Conservation (phyloP, 2,329 filamentous ascomycete species). For the Myriosclerotinia scirpicola region DNA sequence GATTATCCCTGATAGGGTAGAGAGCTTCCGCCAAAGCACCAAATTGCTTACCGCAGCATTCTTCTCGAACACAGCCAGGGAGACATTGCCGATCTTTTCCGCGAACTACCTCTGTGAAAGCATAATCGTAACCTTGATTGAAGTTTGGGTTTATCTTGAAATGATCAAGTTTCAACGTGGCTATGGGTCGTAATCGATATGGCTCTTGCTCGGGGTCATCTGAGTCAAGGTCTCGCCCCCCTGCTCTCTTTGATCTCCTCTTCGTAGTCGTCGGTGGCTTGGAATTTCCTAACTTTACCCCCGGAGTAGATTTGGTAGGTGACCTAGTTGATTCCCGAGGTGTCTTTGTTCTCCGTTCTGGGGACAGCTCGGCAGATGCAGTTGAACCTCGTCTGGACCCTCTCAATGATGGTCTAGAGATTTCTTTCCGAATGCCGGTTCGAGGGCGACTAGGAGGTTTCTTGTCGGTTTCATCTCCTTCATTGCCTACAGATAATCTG, state of each 20-base stretch:
- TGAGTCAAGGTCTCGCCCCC: not conserved
- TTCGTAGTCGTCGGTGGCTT: not conserved
- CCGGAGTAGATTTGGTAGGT: not conserved
- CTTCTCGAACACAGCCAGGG: constrained; percentile 58
- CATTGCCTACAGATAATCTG: constrained; percentile 19
- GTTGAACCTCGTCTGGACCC: not conserved
- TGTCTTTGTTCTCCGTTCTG: not conserved
- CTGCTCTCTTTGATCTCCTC: not conserved
- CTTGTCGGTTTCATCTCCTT: not conserved
- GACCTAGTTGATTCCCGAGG: not conserved
- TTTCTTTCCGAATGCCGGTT: not conserved
- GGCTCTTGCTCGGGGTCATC: constrained; percentile 39
- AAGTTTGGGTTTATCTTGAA: constrained; percentile 65
- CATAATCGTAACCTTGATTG: constrained; percentile 59
- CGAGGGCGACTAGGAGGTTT: not conserved
- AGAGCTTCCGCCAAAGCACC: constrained; percentile 36
- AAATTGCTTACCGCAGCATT: constrained; percentile 51
- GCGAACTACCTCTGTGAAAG: constrained; percentile 61
- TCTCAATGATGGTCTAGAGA: constrained; percentile 24
- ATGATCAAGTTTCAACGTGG: constrained; percentile 49
- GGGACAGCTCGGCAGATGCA: not conserved
- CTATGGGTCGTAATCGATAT: constrained; percentile 45
- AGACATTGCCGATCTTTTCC: constrained; percentile 59
- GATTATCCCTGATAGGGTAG: constrained; percentile 26
- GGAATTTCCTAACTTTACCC: not conserved